phyloP scores from a whole-genome alignment of 2,329 filamentous ascomycete species.

The Curvularia hawaiiensis region DNA sequence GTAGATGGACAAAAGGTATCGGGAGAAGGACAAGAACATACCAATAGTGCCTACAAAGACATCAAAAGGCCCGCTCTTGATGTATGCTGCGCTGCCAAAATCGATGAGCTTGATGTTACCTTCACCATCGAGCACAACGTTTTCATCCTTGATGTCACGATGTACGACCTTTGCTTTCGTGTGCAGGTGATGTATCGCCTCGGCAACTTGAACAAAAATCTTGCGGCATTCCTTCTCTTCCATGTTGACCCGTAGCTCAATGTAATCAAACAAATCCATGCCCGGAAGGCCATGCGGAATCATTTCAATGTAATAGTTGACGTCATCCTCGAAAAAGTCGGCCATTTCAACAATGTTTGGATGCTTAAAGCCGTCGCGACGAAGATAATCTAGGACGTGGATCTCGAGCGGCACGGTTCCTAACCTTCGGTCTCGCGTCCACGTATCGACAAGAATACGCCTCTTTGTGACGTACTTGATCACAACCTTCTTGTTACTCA shows the following conservation, averaged over 20 bases:
- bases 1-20: neutral
- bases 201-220: slow-evolving; percentile 93
- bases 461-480: slow-evolving; percentile 98
- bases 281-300: slow-evolving; percentile 90
- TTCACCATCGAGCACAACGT: slow-evolving; percentile 93
- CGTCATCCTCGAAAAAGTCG: slow-evolving; percentile 75
- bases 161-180: slow-evolving; percentile 91
- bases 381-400: slow-evolving; percentile 92
- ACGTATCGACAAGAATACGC: slow-evolving; percentile 95
- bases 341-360: slow-evolving; percentile 72
- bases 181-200: slow-evolving; percentile 89
- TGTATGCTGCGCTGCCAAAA: slow-evolving; percentile 97
- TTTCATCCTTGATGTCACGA: slow-evolving; percentile 98
- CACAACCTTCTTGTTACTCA: slow-evolving; percentile 79
- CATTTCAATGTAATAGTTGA: slow-evolving; percentile 99
- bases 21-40: slow-evolving; percentile 53
- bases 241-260: slow-evolving; percentile 95
- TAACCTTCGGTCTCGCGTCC: slow-evolving; percentile 90
- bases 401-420: slow-evolving; percentile 97
- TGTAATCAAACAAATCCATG: slow-evolving; percentile 99
- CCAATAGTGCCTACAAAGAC: slow-evolving; percentile 99
- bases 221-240: slow-evolving; percentile 90
- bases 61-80: slow-evolving; percentile 97
- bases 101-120: slow-evolving; percentile 97
- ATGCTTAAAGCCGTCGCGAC: slow-evolving; percentile 69